Conservation (phyloP, 495 filamentous ascomycete genomes). For the Neurospora intermedia region DNA sequence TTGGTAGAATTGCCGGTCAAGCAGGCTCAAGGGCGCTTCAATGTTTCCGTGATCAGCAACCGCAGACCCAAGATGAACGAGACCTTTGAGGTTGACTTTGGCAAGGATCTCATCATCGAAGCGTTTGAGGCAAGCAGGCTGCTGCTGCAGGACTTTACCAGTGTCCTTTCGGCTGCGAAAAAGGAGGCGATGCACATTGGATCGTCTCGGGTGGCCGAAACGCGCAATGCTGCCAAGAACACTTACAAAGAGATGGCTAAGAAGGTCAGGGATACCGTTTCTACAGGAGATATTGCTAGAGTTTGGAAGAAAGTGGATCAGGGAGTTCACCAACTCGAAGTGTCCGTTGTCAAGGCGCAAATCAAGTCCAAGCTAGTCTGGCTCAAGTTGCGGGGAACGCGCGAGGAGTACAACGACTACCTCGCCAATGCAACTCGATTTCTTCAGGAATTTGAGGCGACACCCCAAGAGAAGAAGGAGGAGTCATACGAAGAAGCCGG, state of each 20-base stretch:
- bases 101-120: constrained; percentile 23
- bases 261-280: constrained; percentile 11
- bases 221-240: constrained; percentile 21
- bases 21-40: constrained; percentile 32
- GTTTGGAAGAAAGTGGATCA: constrained; percentile 19
- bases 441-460: constrained; percentile 11
- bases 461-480: not conserved
- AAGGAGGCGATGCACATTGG: constrained; percentile 23
- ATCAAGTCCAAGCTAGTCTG: constrained; percentile 37
- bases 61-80: constrained; percentile 36
- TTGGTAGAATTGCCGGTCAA: constrained; percentile 28
- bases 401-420: constrained; percentile 31
- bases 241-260: constrained; percentile 18
- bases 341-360: constrained; percentile 31
- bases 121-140: constrained; percentile 27
- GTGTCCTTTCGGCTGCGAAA: constrained; percentile 22
- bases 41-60: constrained; percentile 33
- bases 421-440: constrained; percentile 26
- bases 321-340: constrained; percentile 9
- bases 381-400: constrained; percentile 32
- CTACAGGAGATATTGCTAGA: constrained; percentile 8
- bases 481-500: not conserved
- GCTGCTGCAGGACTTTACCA: constrained; percentile 26
- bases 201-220: constrained; percentile 15
- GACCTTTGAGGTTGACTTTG: constrained; percentile 34